Base-by-base conservation (phyloP, 306 rosid genomes). In the Inga leiocalycina region DNA sequence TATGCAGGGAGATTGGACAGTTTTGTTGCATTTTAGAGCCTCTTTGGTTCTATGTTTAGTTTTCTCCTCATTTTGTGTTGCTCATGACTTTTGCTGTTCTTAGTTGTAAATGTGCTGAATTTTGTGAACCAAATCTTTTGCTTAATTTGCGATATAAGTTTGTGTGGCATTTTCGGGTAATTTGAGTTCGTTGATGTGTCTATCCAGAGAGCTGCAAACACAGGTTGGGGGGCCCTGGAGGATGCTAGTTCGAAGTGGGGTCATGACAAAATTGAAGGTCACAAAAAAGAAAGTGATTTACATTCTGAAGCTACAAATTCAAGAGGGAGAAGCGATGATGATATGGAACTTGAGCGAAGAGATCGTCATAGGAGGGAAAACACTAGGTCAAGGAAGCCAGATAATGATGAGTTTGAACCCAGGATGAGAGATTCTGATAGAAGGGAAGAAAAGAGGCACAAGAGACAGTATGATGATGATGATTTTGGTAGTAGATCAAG, bases 151-250 rank as follows among this genome's bases (percentile, higher is more conserved):
- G 65, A 79, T 71, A 5, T 69, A 15, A 77, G 59, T 52, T 35
- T 83, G 32, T 64, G 45, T 79, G 6, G 57, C 67, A 16, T 11
- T 17, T 64, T 57, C 79, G 72, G 35, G 45, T 61, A 75, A 61
- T 68, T 61, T 43, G 20, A 56, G 77, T 62, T 86, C 48, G 75
- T 76, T 80, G 41, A 71, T 84, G 27, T 80, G 79, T 79, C 78
- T 73, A 64, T 86, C 49, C 84, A 96, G 98, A 91, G 98, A 96
- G 97, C 97, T 92, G 95, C 98, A 67, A 92, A 96, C 86, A 94
- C 98, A 2, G 99, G 97, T 30, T 96, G 97, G 98, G 99, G 98
- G 19, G 76, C 39, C 51, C 88, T 74, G 15, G 88, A 91, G 48
- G 91, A 88, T 80, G 86, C 85, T 41, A 71, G 62, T 37, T 59